Evolutionary conservation across 805 yeast genomes (phyloP), one percentile per base, ranked within the genome.

Genomic region (Candida succiphila): DNA sequence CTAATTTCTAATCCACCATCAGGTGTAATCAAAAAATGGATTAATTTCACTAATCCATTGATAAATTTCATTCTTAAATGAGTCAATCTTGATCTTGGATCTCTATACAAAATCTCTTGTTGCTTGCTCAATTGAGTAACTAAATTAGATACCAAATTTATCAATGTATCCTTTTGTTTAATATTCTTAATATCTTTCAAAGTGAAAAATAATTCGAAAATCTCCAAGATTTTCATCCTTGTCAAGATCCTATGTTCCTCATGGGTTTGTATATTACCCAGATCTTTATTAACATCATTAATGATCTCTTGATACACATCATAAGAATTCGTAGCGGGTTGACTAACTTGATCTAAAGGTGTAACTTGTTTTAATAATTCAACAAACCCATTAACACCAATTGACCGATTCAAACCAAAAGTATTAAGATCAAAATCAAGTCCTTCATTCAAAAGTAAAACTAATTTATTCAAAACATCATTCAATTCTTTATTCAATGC

Each of bases 311-410:
- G 29, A 24, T 51, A 46, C 4, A 31, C 35, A 32, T 54, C 57
- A 37, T 41, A 40, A 3, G 59, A 51, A 27, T 54, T 51, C 0
- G 60, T 37, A 10, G 41, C 30, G 4, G 59, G 52, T 4, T 14
- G 26, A 17, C 10, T 21, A 21, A 21, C 23, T 21, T 75, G 71
- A 4, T 72, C 54, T 3, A 70, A 47, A n/a, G n/a, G n/a, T n/a
- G n/a, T n/a, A n/a, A n/a, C n/a, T 20, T 57, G 49, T 16, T 65
- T 66, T 23, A 77, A 44, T 15, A 69, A 57, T 10, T 39, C 40
- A 20, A 62, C 54, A 43, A 68, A 72, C 2, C 40, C 35, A 38
- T 70, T 72, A 41, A 71, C 69, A 1, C 84, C 84, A 21, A 72
- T 34, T 4, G 62, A 39, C 37, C 78, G 47, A 46, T 72, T 76